Evolutionary conservation across 768 basidiomycete species (phyloP).

Genomic region (Tephrocybe rancida): DNA sequence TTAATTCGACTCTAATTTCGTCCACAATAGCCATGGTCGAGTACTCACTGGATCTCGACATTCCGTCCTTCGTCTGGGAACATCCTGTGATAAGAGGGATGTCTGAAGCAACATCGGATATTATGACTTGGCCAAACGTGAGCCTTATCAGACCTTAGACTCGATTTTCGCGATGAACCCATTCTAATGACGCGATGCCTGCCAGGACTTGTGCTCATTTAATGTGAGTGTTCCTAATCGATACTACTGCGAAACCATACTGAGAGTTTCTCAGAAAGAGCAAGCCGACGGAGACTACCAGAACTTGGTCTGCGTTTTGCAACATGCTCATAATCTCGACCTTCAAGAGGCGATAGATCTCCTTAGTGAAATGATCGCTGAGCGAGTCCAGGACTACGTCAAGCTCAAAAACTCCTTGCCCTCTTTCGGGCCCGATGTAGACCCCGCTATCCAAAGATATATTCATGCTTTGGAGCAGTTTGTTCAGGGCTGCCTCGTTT

Average conservation of each 20-base stretch:
- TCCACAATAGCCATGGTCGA: slow-evolving; percentile 19
- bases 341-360: slow-evolving; percentile 26
- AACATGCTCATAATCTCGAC: slow-evolving; percentile 23
- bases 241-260: background rate
- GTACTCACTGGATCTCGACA: slow-evolving; percentile 17
- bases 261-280: slow-evolving; percentile 23
- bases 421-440: slow-evolving; percentile 24
- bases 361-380: slow-evolving; percentile 21
- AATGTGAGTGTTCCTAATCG: background rate
- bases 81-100: slow-evolving; percentile 17
- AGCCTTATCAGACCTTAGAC: background rate
- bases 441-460: slow-evolving; percentile 10
- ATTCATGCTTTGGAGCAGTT: slow-evolving; percentile 15
- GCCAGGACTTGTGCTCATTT: slow-evolving; percentile 8
- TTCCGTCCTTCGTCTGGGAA: slow-evolving; percentile 19
- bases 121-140: slow-evolving; percentile 26
- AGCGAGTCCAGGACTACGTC: slow-evolving; percentile 23
- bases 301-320: slow-evolving; percentile 26
- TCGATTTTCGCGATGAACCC: background rate
- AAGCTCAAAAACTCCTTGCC: slow-evolving; percentile 20
- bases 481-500: slow-evolving; percentile 18
- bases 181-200: no score
- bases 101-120: slow-evolving; percentile 21
- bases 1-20: background rate
- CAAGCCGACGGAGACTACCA: slow-evolving; percentile 30